Conservation (phyloP, 768 basidiomycete genomes). For the Pleurotus pulmonarius region DNA sequence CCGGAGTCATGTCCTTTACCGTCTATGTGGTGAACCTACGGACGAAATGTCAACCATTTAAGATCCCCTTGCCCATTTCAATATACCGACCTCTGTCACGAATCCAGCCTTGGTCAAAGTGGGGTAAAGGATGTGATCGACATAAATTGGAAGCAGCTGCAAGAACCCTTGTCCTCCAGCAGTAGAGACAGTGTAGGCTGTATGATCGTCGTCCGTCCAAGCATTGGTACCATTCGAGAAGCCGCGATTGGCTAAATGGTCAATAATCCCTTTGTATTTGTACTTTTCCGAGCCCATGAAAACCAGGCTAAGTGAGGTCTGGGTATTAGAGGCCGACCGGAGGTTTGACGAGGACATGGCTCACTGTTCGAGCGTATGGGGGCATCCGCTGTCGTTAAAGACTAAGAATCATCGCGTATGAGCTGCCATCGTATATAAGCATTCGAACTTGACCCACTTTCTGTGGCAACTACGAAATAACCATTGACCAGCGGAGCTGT, state of each 20-base stretch:
- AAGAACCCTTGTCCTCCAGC: slow-evolving; percentile 92
- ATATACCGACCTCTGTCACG: slow-evolving; percentile 50
- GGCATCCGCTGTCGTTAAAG: slow-evolving; percentile 92
- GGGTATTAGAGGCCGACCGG: neutral
- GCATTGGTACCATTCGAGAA: slow-evolving; percentile 93
- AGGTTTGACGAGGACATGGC: slow-evolving; percentile 19
- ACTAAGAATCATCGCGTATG: slow-evolving; percentile 39
- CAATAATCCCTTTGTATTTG: slow-evolving; percentile 94
- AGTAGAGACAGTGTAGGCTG: slow-evolving; percentile 93
- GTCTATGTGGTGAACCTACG: slow-evolving; percentile 91
- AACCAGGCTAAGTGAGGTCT: slow-evolving; percentile 52
- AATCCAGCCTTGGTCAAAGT: slow-evolving; percentile 83
- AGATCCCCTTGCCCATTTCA: too few relatives aligned
- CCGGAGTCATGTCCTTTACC: slow-evolving; percentile 88
- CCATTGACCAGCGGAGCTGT: slow-evolving; percentile 86
- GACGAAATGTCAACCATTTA: too few relatives aligned
- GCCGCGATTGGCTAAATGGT: slow-evolving; percentile 91
- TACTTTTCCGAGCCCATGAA: slow-evolving; percentile 97
- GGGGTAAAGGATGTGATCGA: slow-evolving; percentile 96
- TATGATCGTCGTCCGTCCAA: slow-evolving; percentile 96
- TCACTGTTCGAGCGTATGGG: slow-evolving; percentile 95
- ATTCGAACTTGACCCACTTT: slow-evolving; percentile 49
- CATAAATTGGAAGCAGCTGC: slow-evolving; percentile 81
- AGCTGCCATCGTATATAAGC: neutral
- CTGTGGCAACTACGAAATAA: slow-evolving; percentile 86